Conservation (phyloP, 2,329 filamentous ascomycete genomes). For the Cladosporium colombiae region DNA sequence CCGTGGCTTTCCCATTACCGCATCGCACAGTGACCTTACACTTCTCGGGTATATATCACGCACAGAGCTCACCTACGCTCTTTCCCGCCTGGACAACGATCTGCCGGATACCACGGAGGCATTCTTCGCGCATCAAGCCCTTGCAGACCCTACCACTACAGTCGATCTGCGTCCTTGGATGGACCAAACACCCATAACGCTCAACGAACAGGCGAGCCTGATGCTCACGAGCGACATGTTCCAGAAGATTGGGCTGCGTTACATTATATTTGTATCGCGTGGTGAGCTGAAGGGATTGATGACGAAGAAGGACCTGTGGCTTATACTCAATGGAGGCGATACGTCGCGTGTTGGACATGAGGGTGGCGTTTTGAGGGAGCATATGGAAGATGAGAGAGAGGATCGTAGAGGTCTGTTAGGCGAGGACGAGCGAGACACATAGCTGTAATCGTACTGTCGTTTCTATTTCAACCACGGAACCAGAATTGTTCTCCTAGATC, state of each 20-base stretch:
- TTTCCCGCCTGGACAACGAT: constrained; percentile 61
- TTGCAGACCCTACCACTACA: constrained; percentile 73
- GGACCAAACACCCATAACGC: constrained; percentile 95
- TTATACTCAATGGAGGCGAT: constrained; percentile 78
- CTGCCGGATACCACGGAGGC: constrained; percentile 70
- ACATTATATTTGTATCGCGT: constrained; percentile 82
- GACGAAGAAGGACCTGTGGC: constrained; percentile 98
- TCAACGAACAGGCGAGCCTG: constrained; percentile 73
- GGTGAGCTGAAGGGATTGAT: constrained; percentile 81
- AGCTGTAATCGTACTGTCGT: neutral
- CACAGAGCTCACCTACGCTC: constrained; percentile 81
- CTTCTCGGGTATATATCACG: constrained; percentile 93
- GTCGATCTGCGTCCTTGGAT: constrained; percentile 96
- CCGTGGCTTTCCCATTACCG: constrained; percentile 89
- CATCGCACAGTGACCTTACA: constrained; percentile 72
- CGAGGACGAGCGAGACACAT: neutral
- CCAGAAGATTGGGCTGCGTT: constrained; percentile 87
- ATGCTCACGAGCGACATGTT: constrained; percentile 91
- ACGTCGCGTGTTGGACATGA: constrained; percentile 37
- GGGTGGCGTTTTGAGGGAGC: constrained; percentile 39
- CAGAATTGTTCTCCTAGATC: neutral
- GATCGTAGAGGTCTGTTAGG: constrained; percentile 44
- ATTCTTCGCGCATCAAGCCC: constrained; percentile 80
- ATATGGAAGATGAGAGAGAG: constrained; percentile 37
- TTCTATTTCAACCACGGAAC: neutral